phyloP scores from a whole-genome alignment of 2,329 filamentous ascomycete genomes.

The Fusarium sp. region DNA sequence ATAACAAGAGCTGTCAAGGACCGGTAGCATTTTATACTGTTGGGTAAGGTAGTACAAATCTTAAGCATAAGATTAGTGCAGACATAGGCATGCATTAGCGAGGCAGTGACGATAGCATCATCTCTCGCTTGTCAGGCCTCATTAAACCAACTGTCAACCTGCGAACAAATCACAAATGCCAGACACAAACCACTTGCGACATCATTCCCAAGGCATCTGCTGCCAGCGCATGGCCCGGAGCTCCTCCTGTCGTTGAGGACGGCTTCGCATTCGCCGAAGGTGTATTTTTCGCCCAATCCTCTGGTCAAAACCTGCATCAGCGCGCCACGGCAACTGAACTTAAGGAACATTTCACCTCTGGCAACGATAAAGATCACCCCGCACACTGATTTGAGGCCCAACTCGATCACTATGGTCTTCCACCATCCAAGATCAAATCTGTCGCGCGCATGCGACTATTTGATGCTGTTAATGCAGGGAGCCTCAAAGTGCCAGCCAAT shows the following conservation, averaged over 20 bases:
- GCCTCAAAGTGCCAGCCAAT: slow-evolving; percentile 61
- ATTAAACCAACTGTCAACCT: not conserved
- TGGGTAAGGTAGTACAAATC: no score
- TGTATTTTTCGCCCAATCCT: slow-evolving; percentile 58
- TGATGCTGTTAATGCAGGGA: slow-evolving; percentile 64
- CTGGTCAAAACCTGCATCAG: slow-evolving; percentile 58
- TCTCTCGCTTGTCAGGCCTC: not conserved
- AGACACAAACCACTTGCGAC: no score
- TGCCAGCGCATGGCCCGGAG: slow-evolving; percentile 16
- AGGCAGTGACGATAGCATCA: not conserved
- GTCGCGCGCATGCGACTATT: slow-evolving; percentile 68
- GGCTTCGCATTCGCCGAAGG: slow-evolving; percentile 58
- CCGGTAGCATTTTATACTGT: no score
- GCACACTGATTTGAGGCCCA: slow-evolving; percentile 73
- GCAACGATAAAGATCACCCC: slow-evolving; percentile 60
- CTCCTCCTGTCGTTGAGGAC: slow-evolving; percentile 44
- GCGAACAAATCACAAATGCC: not conserved
- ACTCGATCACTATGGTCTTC: slow-evolving; percentile 70
- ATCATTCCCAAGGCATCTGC: slow-evolving; percentile 20
- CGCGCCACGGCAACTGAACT: slow-evolving; percentile 59
- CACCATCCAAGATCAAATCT: slow-evolving; percentile 67
- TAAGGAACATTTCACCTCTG: slow-evolving; percentile 57
- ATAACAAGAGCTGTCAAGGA: no score
- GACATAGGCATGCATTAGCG: not conserved
- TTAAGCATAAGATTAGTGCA: no score